Conservation (phyloP, 2,329 filamentous ascomycete genomes). For the Cladosporium oxysporum region DNA sequence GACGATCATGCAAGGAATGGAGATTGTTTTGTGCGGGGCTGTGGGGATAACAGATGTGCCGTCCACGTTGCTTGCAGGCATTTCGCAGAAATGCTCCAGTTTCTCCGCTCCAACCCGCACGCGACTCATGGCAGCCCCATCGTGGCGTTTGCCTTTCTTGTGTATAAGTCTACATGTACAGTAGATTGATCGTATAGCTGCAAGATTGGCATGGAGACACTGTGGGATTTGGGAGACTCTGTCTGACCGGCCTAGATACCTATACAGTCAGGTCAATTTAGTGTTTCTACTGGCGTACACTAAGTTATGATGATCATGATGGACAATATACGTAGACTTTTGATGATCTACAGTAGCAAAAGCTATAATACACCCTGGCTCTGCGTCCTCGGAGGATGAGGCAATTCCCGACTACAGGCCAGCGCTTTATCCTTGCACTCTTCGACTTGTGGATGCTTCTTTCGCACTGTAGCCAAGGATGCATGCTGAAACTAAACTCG, state of each 20-base stretch:
- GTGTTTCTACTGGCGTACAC: background rate
- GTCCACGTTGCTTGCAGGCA: conserved; percentile 6
- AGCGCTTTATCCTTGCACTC: background rate
- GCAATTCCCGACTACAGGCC: conserved; percentile 6
- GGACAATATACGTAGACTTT: background rate
- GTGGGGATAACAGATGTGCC: conserved; percentile 5
- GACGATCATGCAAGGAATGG: conserved; percentile 18
- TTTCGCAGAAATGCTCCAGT: background rate
- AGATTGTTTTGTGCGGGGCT: conserved; percentile 19
- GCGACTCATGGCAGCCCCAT: conserved; percentile 1
- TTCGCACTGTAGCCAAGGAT: background rate
- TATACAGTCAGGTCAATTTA: background rate
- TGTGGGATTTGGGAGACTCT: background rate
- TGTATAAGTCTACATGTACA: background rate
- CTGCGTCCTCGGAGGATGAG: background rate
- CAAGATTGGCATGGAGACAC: background rate
- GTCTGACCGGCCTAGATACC: background rate
- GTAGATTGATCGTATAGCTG: background rate
- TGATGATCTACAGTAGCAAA: background rate
- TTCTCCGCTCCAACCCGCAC: conserved; percentile 14
- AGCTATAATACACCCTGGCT: background rate
- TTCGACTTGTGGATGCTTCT: background rate
- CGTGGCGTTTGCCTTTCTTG: background rate
- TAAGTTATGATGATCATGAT: background rate
- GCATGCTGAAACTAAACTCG: background rate